Base-by-base conservation (phyloP, 202 grass and related monocot genomes). In the Brachypodium distachyon region DNA sequence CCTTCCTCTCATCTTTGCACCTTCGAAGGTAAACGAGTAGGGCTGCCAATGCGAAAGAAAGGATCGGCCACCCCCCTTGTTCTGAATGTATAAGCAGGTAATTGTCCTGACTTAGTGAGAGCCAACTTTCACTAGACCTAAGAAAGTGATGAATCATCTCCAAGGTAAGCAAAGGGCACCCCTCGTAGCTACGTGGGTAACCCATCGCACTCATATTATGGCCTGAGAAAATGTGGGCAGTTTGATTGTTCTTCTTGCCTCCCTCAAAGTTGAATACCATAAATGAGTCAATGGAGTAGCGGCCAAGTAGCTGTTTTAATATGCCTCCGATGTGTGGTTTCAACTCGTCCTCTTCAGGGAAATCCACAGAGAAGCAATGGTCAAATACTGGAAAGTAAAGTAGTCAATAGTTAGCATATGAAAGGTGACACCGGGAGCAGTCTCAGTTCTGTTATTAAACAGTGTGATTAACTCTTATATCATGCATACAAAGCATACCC, bases 61-160 rank as follows among this genome's bases (percentile, higher is more conserved):
- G 88, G 36, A 87, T 27, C 0, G 84, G 83, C 76, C 84, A 90
- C 9, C 83, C 87, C 16, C 86, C 81, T 12, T 81, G 60, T 27
- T 90, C 88, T 29, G 83, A 50, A 77, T 90, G 80, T 74, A 87
- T 80, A 69, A 90, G 80, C 34, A 90, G 23, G 56, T 41, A 76
- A 59, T 90, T 83, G 1, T 90, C 80, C 62, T 67, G 63, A 63
- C 80, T 78, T 78, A 87, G 81, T 0, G 84, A 80, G 26, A 90
- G 88, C 88, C 88, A 90, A 36, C 84, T 90, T 75, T 90, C 88
- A 67, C 80, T 76, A 37, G 84, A 90, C 76, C 83, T 87, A 81
- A 90, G 65, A 22, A 90, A 87, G 77, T 90, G 88, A 56, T 87
- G 83, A 69, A 84, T 72, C 88, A 87, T 84, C 71, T 90, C 84